Base-by-base conservation (phyloP, 2,329 filamentous ascomycete genomes). In the Ramularia endophylla region DNA sequence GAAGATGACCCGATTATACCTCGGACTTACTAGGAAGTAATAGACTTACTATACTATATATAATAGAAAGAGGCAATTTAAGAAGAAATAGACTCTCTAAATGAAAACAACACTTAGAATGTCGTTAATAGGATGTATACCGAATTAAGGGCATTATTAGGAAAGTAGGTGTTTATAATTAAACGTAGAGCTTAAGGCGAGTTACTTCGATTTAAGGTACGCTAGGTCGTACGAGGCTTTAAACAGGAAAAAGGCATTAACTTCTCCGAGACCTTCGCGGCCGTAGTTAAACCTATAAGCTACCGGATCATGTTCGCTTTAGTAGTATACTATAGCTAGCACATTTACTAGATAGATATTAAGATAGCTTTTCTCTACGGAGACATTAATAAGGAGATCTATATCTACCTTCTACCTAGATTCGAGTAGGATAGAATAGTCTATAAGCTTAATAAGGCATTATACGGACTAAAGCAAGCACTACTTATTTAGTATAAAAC, bases 401-500 rank as follows among this genome's bases (percentile, higher is more conserved):
- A n/a, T n/a, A n/a, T n/a, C n/a, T n/a, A n/a, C n/a, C n/a, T n/a
- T n/a, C n/a, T n/a, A n/a, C n/a, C n/a, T n/a, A n/a, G n/a, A n/a
- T n/a, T n/a, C n/a, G n/a, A n/a, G n/a, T n/a, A 19, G n/a, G n/a
- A 20, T 13, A 17, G 11, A 18, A 34, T 17, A 19, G 31, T 34
- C 4, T 34, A 20, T 18, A 17, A 34, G 12, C 31, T 34, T 18
- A 34, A 34, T n/a, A 34, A 34, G 15, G 31, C 31, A 5, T 16
- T 34, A n/a, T 34, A 34, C n/a, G 17, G 37, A 25, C 18, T 40
- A 15, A 40, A 40, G 29, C 17, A 40, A 28, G 31, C n/a, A 18
- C 38, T 13, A 4, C 19, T 13, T 9, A 41, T 41, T n/a, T 41
- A 41, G 30, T 41, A 41, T 35, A 35, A 41, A 13, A 41, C 16